Evolutionary conservation across 2,329 filamentous ascomycete species (phyloP), one percentile per base, ranked within the genome.

Genomic region (Venturia nashicola): DNA sequence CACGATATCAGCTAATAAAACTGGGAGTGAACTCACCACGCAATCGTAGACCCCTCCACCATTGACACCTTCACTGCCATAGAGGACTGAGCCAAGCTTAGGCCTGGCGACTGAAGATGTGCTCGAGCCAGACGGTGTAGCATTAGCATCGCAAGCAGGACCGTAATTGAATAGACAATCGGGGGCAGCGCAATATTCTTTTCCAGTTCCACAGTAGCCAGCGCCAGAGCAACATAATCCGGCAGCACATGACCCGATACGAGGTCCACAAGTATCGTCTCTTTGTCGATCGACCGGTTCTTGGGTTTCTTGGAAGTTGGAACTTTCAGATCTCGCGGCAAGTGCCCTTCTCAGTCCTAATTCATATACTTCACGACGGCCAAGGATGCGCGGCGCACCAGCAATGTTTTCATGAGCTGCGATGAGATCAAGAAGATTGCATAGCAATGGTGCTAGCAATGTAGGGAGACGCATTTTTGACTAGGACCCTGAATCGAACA

Each of bases 111-210:
- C 72, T 1, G 73, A 74, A 3, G 78, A 77, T 0, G 85, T 87
- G 65, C 84, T 81, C 9, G 77, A 74, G 1, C 85, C 85, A 67
- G 79, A 65, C 61, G 83, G 78, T 68, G 76, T 77, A 36, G 74
- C 70, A 67, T 86, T 86, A 62, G 80, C 84, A 67, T 86, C 84
- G 67, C 85, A 88, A 4, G 74, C 79, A 23, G 83, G 77, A n/a
- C 83, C 83, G 67, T 83, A 86, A 67, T 80, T 73, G 68, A 86
- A 82, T 70, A 83, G 79, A 69, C 85, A 88, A 62, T 84, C 80
- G 2, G 85, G 85, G 23, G 83, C 80, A 39, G 78, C 78, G 73
- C 85, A 88, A 72, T 85, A 84, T 1, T 82, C 78, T 12, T 71
- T 71, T 4, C 76, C 77, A n/a, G 71, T 77, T 61, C 83, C 83